Conservation (phyloP, 768 basidiomycete genomes). For the Suillus sp. region DNA sequence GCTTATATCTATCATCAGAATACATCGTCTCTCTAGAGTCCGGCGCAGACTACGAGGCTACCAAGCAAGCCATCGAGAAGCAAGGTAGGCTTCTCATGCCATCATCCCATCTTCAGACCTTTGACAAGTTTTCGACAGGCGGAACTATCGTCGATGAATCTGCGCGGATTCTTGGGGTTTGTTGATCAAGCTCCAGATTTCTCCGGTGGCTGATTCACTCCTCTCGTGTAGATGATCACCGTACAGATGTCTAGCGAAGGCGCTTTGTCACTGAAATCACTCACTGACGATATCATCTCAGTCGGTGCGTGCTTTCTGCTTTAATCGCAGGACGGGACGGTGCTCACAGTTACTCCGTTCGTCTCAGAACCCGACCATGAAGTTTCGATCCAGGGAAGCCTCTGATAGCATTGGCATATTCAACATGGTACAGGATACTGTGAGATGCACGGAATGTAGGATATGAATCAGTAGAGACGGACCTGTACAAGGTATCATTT, state of each 20-base stretch:
- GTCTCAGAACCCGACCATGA: neutral
- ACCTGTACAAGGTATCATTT: neutral
- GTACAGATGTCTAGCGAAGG: neutral
- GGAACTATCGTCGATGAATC: neutral
- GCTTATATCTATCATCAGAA: neutral
- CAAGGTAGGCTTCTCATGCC: neutral
- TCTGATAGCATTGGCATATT: neutral
- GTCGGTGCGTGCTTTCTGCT: neutral
- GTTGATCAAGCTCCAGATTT: neutral
- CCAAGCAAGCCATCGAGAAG: neutral
- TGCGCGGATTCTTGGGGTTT: neutral
- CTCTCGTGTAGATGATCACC: slow-evolving; percentile 1
- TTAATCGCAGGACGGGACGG: neutral
- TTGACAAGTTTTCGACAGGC: neutral
- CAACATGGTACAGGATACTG: neutral
- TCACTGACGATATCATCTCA: neutral
- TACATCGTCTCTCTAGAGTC: neutral
- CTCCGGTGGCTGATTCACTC: neutral
- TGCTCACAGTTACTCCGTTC: neutral
- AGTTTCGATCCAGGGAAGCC: neutral
- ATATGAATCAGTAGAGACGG: neutral
- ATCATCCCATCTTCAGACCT: neutral
- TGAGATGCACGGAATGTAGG: neutral
- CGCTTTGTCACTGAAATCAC: neutral
- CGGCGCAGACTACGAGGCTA: neutral